Percentiles rank a stretch among this genome's conserved stretches.
These are phyloP conservation scores for Lonicera japonica DNA, from an alignment of 129 eudicot genomes.

Conservation along the genomic window DNA sequence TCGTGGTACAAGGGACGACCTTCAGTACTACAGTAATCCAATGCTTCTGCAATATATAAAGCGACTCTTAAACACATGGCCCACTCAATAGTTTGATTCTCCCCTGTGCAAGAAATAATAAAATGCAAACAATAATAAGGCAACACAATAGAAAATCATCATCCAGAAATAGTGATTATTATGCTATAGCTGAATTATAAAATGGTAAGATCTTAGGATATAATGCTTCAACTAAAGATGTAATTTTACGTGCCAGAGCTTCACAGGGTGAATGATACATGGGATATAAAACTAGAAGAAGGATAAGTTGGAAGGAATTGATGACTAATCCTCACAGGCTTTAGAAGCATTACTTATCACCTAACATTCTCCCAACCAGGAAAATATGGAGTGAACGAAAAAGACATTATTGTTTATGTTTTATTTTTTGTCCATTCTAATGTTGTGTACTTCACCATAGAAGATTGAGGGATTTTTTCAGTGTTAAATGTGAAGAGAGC, in stretches of 20 bases:
- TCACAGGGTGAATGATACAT: background rate
- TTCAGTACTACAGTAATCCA: conserved; percentile 67
- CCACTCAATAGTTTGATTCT: conserved; percentile 92
- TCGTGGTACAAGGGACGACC: conserved; percentile 92
- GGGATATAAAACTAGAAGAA: background rate
- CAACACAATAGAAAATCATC: background rate
- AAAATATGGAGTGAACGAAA: too few species aligned
- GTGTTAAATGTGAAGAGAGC: too few species aligned
- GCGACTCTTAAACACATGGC: conserved; percentile 91
- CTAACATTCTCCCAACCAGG: too few species aligned
- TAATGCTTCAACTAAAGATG: background rate
- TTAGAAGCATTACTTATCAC: too few species aligned
- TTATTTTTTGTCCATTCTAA: too few species aligned
- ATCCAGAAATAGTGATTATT: background rate
- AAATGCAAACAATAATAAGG: background rate
- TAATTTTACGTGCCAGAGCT: background rate
- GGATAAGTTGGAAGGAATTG: background rate
- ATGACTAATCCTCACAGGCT: too few species aligned
- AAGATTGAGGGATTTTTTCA: too few species aligned
- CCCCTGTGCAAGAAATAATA: conserved; percentile 54
- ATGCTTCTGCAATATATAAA: conserved; percentile 81
- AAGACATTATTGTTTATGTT: too few species aligned
- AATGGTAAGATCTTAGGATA: background rate
- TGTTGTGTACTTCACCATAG: too few species aligned
- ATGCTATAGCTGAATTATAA: background rate